Percentiles rank a stretch among this genome's conserved stretches.
Conservation (phyloP, 306 rosid genomes). For the Morella rubra region DNA sequence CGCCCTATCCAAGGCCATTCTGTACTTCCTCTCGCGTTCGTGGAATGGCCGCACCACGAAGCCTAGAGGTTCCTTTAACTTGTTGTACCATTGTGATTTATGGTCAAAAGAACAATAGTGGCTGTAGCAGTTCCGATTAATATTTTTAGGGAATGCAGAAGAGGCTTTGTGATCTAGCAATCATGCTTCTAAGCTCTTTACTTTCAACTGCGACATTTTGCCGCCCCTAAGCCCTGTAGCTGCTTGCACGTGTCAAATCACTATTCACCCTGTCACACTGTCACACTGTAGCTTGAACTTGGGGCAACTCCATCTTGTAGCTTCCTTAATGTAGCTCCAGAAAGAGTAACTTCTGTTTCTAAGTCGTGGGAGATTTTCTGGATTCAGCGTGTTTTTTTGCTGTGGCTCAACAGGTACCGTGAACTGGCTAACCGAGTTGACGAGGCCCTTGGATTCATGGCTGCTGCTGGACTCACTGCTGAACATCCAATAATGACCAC, state of each 20-base stretch:
- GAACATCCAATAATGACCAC: slow-evolving; percentile 43
- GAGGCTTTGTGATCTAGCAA: background rate
- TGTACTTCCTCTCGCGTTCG: no score
- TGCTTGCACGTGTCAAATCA: background rate
- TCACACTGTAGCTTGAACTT: no score
- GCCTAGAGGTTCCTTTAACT: no score
- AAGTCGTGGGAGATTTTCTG: background rate
- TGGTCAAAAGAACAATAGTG: background rate
- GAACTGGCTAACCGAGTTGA: slow-evolving; percentile 45
- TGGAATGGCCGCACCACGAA: no score
- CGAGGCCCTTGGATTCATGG: slow-evolving; percentile 49
- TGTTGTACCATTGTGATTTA: background rate
- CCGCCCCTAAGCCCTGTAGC: background rate
- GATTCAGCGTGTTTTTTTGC: background rate
- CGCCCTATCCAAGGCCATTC: background rate
- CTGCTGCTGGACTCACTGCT: slow-evolving; percentile 36
- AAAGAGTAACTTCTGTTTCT: background rate
- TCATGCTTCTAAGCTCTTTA: background rate
- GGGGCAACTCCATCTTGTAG: background rate
- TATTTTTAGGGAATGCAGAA: background rate
- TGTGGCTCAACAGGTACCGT: slow-evolving; percentile 28
- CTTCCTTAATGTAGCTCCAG: background rate
- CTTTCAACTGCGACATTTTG: background rate
- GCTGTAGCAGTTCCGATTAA: background rate
- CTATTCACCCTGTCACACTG: background rate